These are phyloP conservation scores for Berberis vulgaris DNA, from an alignment of 164 flowering plant species.

Conservation along the genomic window DNA sequence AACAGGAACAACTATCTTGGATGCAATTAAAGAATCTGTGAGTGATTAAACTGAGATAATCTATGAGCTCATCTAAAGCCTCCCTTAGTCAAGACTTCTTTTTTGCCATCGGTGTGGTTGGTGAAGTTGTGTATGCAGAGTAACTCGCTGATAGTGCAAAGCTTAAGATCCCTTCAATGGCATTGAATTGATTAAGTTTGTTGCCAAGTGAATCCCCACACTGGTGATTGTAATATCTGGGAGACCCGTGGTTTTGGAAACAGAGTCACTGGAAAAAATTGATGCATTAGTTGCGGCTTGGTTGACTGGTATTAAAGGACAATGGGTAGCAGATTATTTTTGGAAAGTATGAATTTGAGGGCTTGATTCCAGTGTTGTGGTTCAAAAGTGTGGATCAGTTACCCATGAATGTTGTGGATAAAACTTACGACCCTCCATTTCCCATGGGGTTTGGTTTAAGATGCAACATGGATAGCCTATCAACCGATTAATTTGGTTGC, in stretches of 20 bases:
- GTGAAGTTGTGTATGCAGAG: conserved; percentile 78
- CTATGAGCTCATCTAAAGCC: conserved; percentile 51
- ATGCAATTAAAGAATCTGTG: conserved; percentile 50
- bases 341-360: conserved; percentile 65
- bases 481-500: not conserved
- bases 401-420: conserved; percentile 44
- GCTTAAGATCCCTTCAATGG: conserved; percentile 60
- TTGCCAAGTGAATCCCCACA: conserved; percentile 59
- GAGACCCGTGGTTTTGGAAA: conserved; percentile 60
- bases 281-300: conserved; percentile 78
- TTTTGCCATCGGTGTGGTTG: conserved; percentile 71
- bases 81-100: conserved; percentile 44
- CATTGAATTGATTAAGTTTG: conserved; percentile 29
- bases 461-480: conserved; percentile 11
- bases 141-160: conserved; percentile 47
- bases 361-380: conserved; percentile 69
- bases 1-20: conserved; percentile 66
- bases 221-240: conserved; percentile 67
- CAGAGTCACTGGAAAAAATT: conserved; percentile 44
- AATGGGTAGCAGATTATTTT: conserved; percentile 62
- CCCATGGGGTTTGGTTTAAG: conserved; percentile 71
- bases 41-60: conserved; percentile 49
- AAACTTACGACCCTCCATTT: conserved; percentile 54
- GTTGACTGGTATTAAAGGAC: conserved; percentile 83
- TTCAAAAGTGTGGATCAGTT: conserved; percentile 55